Evolutionary conservation across 768 basidiomycete genomes (phyloP).

Genomic region (Mycena indigotica): DNA sequence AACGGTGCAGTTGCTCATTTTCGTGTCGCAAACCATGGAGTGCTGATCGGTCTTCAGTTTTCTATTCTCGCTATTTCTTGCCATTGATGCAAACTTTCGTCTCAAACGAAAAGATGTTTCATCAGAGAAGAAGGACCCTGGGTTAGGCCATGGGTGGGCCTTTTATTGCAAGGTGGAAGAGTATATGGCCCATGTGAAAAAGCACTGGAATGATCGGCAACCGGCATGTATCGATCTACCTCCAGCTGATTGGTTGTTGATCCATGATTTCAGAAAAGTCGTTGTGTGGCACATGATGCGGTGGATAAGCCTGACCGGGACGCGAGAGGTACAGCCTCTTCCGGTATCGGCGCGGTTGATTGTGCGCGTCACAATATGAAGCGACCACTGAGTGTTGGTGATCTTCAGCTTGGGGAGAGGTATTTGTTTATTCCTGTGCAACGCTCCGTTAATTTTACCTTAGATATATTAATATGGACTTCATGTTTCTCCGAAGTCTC

Average conservation of each 20-base stretch:
- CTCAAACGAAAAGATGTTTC: constrained; percentile 23
- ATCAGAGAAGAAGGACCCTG: constrained; percentile 19
- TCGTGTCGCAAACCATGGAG: neutral
- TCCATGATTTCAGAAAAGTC: constrained; percentile 1
- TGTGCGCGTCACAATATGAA: constrained; percentile 24
- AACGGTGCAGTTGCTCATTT: neutral
- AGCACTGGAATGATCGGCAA: constrained; percentile 5
- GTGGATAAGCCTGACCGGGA: constrained; percentile 15
- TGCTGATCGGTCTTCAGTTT: constrained; percentile 13
- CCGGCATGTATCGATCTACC: neutral
- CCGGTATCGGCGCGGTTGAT: constrained; percentile 23
- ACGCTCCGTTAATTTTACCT: neutral
- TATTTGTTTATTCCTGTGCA: constrained; percentile 4
- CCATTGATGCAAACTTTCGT: constrained; percentile 29
- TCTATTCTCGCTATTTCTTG: constrained; percentile 21
- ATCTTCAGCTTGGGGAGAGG: constrained; percentile 24
- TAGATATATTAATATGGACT: constrained; percentile 29
- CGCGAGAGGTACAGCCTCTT: constrained; percentile 15
- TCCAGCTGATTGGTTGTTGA: no score
- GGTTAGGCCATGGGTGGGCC: constrained; percentile 15
- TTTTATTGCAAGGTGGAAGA: constrained; percentile 13
- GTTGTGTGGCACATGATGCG: constrained; percentile 3
- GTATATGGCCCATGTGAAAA: constrained; percentile 15
- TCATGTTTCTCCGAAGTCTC: constrained; percentile 26
- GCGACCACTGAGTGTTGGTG: constrained; percentile 19